phyloP scores from a whole-genome alignment of 306 rosid genomes.

The Lupinus albus region DNA sequence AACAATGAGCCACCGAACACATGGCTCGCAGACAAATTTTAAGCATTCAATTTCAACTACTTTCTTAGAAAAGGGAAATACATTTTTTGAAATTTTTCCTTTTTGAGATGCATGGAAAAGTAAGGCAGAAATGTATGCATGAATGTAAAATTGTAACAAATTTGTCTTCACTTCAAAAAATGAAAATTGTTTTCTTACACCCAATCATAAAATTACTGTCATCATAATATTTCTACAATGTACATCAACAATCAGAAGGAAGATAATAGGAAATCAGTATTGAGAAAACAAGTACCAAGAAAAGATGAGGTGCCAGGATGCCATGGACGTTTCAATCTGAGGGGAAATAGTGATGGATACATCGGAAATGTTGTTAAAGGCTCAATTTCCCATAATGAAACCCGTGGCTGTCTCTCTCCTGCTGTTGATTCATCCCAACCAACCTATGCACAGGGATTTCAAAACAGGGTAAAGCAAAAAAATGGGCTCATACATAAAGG shows the following conservation, averaged over 20 bases:
- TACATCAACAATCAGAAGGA: constrained; percentile 16
- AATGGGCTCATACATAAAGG: not conserved
- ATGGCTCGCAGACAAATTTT: constrained; percentile 9
- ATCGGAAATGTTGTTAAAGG: constrained; percentile 89
- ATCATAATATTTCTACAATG: not conserved
- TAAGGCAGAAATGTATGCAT: not conserved
- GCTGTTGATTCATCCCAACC: constrained; percentile 97
- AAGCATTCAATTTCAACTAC: not conserved
- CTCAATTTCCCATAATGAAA: constrained; percentile 91
- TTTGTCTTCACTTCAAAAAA: constrained; percentile 1
- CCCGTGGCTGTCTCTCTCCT: constrained; percentile 86
- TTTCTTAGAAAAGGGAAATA: not conserved
- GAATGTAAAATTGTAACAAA: not conserved
- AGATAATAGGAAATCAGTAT: not conserved
- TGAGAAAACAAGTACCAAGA: constrained; percentile 53
- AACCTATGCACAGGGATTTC: constrained; percentile 50
- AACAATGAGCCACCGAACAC: constrained; percentile 28
- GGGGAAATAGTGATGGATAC: constrained; percentile 89
- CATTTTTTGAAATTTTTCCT: not conserved
- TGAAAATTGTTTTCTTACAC: not conserved
- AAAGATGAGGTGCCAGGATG: constrained; percentile 75
- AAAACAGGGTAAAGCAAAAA: constrained; percentile 8
- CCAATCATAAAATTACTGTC: constrained; percentile 31
- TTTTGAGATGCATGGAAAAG: not conserved
- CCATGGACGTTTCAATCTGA: constrained; percentile 87